phyloP scores from a whole-genome alignment of 257 asterid genomes.

The Ocimum tenuiflorum region DNA sequence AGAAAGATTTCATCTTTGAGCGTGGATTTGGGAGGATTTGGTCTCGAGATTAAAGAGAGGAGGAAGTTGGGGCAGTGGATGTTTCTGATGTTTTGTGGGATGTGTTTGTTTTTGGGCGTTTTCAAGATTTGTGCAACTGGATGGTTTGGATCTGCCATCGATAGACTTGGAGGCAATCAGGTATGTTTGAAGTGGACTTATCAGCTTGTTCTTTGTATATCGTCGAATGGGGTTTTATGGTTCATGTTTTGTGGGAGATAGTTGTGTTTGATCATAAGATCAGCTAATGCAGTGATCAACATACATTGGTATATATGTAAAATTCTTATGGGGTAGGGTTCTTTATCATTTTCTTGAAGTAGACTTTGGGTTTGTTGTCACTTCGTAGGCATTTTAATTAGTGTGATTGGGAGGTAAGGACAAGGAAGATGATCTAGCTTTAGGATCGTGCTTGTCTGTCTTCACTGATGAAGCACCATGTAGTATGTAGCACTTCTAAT shows the following conservation, averaged over 20 bases:
- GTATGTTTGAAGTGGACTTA: slow-evolving; percentile 25
- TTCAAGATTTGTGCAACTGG: slow-evolving; percentile 85
- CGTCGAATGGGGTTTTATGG: background rate
- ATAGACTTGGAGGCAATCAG: slow-evolving; percentile 54
- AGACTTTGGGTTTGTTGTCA: background rate
- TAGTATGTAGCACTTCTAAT: background rate
- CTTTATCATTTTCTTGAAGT: slow-evolving; percentile 12
- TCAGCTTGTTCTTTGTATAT: background rate
- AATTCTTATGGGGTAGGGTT: background rate
- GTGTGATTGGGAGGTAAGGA: slow-evolving; percentile 6
- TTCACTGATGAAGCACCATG: background rate
- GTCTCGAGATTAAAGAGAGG: slow-evolving; percentile 65
- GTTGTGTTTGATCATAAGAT: background rate
- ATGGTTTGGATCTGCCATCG: slow-evolving; percentile 94
- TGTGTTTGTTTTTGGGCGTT: slow-evolving; percentile 69
- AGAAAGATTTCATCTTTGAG: slow-evolving; percentile 56
- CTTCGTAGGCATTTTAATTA: slow-evolving; percentile 2
- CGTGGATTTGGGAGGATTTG: slow-evolving; percentile 62
- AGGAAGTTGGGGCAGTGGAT: slow-evolving; percentile 70
- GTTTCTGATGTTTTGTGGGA: slow-evolving; percentile 74
- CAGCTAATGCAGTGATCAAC: background rate
- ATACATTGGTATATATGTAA: background rate
- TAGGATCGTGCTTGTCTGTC: background rate
- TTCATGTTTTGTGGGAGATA: background rate
- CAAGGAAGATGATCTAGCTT: slow-evolving; percentile 7